Percentiles rank a stretch among this genome's conserved stretches.
phyloP scores from a whole-genome alignment of 1,284 basidiomycete species.

The Chalciporus sp. region DNA sequence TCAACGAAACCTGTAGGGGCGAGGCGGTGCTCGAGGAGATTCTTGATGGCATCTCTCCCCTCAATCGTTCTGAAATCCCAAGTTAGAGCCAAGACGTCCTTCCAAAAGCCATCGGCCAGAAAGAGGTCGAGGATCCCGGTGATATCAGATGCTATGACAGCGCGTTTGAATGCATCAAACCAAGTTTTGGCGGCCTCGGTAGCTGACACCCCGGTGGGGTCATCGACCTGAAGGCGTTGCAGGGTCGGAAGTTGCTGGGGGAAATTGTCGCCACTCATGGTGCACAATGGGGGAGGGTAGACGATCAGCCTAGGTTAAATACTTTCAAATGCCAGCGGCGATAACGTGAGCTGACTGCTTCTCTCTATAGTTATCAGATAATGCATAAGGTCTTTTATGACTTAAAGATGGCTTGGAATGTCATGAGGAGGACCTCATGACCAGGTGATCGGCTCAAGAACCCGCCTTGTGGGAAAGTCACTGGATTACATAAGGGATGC shows the following conservation, averaged over 20 bases:
- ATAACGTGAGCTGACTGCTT: neutral
- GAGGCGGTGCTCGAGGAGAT: slow-evolving; percentile 32
- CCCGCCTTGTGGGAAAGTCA: neutral
- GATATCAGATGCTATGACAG: slow-evolving; percentile 32
- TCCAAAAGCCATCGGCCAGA: slow-evolving; percentile 34
- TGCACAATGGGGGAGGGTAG: neutral
- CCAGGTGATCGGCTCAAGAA: neutral
- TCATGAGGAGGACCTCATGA: neutral
- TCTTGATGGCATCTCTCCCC: slow-evolving; percentile 25
- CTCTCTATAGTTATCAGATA: neutral
- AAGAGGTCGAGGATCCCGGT: slow-evolving; percentile 28
- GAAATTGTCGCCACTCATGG: slow-evolving; percentile 23
- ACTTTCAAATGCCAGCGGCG: slow-evolving; percentile 4
- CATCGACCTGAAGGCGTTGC: slow-evolving; percentile 27
- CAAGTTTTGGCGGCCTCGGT: slow-evolving; percentile 30
- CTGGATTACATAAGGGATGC: too few species aligned
- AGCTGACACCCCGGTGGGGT: slow-evolving; percentile 23
- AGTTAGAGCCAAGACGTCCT: slow-evolving; percentile 28
- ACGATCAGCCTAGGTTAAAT: neutral
- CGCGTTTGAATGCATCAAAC: slow-evolving; percentile 34
- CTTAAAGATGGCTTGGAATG: neutral
- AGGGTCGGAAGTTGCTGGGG: slow-evolving; percentile 34
- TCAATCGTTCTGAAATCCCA: slow-evolving; percentile 33
- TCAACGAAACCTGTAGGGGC: slow-evolving; percentile 33
- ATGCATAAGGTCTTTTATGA: neutral